Conservation (phyloP, 2,329 filamentous ascomycete species). For the Colletotrichum aenigma region DNA sequence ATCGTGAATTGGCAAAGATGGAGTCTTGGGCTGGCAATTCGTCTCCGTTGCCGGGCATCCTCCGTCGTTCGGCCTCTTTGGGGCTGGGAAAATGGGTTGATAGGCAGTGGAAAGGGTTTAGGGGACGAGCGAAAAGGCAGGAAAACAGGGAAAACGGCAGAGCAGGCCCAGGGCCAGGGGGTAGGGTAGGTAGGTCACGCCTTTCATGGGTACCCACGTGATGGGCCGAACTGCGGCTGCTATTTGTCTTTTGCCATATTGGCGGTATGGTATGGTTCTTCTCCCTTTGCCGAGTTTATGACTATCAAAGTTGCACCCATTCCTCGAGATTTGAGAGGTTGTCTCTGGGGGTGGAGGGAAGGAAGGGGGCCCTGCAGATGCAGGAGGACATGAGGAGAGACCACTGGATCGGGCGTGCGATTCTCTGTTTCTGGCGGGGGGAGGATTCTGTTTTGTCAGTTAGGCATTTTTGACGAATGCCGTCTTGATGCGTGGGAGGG, state of each 20-base stretch:
- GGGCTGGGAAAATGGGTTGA: background rate
- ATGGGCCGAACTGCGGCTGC: slow-evolving; percentile 5
- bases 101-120: background rate
- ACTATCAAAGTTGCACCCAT: background rate
- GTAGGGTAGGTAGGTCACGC: background rate
- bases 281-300: background rate
- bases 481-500: background rate
- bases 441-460: background rate
- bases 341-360: background rate
- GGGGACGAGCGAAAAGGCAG: background rate
- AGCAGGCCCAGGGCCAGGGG: background rate
- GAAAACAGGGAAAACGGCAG: background rate
- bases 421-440: background rate
- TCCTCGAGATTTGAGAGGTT: background rate
- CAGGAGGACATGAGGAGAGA: background rate
- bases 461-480: background rate
- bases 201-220: slow-evolving; percentile 10
- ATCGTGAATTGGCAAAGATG: slow-evolving; percentile 13
- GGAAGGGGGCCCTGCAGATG: background rate
- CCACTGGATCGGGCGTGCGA: slow-evolving; percentile 12
- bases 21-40: background rate
- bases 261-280: background rate
- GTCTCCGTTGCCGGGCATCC: background rate
- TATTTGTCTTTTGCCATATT: background rate
- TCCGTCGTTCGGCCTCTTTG: background rate